Base-by-base conservation (phyloP, 2,329 filamentous ascomycete species). In the Periconia sp. region DNA sequence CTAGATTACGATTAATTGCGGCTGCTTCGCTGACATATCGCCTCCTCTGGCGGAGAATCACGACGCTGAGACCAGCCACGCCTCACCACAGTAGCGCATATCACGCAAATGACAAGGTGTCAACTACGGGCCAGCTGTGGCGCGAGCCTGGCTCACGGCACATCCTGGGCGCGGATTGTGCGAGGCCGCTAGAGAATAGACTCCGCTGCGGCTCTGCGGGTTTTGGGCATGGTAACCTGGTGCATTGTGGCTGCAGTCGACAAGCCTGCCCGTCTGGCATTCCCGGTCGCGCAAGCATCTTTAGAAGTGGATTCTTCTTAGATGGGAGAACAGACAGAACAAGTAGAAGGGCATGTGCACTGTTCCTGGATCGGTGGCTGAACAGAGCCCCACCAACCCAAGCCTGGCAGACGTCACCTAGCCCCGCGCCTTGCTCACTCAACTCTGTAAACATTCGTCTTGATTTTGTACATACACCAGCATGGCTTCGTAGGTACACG, bases 101-200 rank as follows among this genome's bases (percentile, higher is more conserved):
- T 34, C 43, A 16, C 16, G 22, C 45, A 40, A 33, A 40, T 31
- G 2, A 21, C 36, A 24, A 37, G 40, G 48, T 46, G 51, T 51
- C 40, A 52, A 50, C 43, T 44, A 35, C 58, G 48, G 52, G 55
- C 49, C 38, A 45, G 43, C 29, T 53, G 48, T 54, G 61, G 61
- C 61, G 56, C 56, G 49, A 64, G 68, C 67, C 62, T 56, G 66
- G 65, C 65, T 66, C 65, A 66, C 50, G 49, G 43, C 31, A n/a
- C n/a, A n/a, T n/a, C n/a, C n/a, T n/a, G n/a, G n/a, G n/a, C n/a
- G n/a, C n/a, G n/a, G n/a, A n/a, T n/a, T n/a, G n/a, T n/a, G n/a
- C n/a, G n/a, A n/a, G n/a, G n/a, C n/a, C n/a, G n/a, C n/a, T n/a
- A n/a, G n/a, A n/a, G n/a, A n/a, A n/a, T n/a, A n/a, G n/a, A n/a